Evolutionary conservation across 2,329 filamentous ascomycete genomes (phyloP).

Genomic region (Hirsutella thompsonii): DNA sequence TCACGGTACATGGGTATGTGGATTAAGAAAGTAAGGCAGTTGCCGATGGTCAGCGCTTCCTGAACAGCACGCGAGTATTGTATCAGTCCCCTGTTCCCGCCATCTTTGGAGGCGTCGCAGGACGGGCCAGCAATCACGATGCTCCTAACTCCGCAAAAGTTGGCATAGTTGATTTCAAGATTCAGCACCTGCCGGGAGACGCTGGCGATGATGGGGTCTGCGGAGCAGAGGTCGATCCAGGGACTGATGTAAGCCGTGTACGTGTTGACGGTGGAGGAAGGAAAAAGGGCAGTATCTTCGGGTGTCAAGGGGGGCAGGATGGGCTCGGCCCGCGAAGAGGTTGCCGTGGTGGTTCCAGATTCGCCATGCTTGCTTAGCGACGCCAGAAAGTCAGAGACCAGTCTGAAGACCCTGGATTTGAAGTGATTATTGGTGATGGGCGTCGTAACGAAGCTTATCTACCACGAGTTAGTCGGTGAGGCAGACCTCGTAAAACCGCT

Average conservation of each 20-base stretch:
- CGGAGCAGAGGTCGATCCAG: slow-evolving; percentile 83
- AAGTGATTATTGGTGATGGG: slow-evolving; percentile 68
- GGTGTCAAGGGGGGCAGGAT: slow-evolving; percentile 60
- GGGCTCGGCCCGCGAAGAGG: slow-evolving; percentile 37
- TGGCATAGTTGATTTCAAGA: slow-evolving; percentile 85
- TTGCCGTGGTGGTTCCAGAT: slow-evolving; percentile 24
- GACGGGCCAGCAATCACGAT: slow-evolving; percentile 71
- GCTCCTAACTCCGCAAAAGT: slow-evolving; percentile 82
- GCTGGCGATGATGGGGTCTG: slow-evolving; percentile 70
- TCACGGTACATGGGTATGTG: slow-evolving; percentile 76
- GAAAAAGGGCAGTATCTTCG: slow-evolving; percentile 63
- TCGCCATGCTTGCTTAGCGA: slow-evolving; percentile 27
- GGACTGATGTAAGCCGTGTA: slow-evolving; percentile 71
- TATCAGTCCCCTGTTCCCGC: slow-evolving; percentile 38
- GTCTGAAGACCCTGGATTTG: slow-evolving; percentile 50
- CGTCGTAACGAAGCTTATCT: slow-evolving; percentile 71
- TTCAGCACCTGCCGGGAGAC: slow-evolving; percentile 84
- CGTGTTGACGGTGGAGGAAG: slow-evolving; percentile 55
- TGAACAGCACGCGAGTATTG: slow-evolving; percentile 78
- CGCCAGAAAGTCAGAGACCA: slow-evolving; percentile 43
- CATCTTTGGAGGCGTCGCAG: slow-evolving; percentile 41
- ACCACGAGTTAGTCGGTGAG: slow-evolving; percentile 1
- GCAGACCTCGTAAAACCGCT: background rate
- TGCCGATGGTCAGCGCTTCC: slow-evolving; percentile 62
- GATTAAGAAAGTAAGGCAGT: slow-evolving; percentile 67